A percentile compares a stretch with the other conserved stretches of the same genome.
These are phyloP conservation scores for Arabidopsis lyrata DNA, from an alignment of 441 rosid genomes.

Conservation along the genomic window DNA sequence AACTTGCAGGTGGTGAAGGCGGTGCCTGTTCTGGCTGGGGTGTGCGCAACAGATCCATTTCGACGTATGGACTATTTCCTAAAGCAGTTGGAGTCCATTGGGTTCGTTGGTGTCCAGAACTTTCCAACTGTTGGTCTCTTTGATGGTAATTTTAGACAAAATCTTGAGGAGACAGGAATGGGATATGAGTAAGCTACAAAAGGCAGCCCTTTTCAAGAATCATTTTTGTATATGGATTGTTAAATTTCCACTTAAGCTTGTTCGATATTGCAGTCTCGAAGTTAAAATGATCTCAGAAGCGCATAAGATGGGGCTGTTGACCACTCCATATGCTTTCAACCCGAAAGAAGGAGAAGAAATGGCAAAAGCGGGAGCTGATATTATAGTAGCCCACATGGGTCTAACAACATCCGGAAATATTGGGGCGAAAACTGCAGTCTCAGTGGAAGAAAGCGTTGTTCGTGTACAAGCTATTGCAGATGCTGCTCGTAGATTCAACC, in stretches of 20 bases:
- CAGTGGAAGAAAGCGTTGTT: slow-evolving; percentile 77
- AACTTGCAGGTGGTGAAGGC: slow-evolving; percentile 72
- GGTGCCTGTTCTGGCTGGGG: slow-evolving; percentile 96
- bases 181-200: slow-evolving; percentile 76
- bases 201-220: slow-evolving; percentile 12
- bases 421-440: slow-evolving; percentile 87
- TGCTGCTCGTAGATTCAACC: slow-evolving; percentile 72
- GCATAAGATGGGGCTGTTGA: slow-evolving; percentile 85
- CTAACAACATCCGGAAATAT: slow-evolving; percentile 87
- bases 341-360: slow-evolving; percentile 74
- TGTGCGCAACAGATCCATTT: slow-evolving; percentile 95
- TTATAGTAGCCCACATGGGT: slow-evolving; percentile 97
- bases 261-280: slow-evolving; percentile 66
- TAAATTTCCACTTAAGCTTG: not conserved
- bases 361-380: slow-evolving; percentile 96
- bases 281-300: slow-evolving; percentile 90
- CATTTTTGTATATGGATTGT: slow-evolving; percentile 12
- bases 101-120: slow-evolving; percentile 92
- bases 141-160: slow-evolving; percentile 91
- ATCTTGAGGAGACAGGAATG: slow-evolving; percentile 99
- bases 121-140: slow-evolving; percentile 97
- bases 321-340: slow-evolving; percentile 93
- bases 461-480: slow-evolving; percentile 89
- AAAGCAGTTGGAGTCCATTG: slow-evolving; percentile 84
- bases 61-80: slow-evolving; percentile 86